Evolutionary conservation across 2,329 filamentous ascomycete species (phyloP).

Genomic region (Canariomyces notabilis): DNA sequence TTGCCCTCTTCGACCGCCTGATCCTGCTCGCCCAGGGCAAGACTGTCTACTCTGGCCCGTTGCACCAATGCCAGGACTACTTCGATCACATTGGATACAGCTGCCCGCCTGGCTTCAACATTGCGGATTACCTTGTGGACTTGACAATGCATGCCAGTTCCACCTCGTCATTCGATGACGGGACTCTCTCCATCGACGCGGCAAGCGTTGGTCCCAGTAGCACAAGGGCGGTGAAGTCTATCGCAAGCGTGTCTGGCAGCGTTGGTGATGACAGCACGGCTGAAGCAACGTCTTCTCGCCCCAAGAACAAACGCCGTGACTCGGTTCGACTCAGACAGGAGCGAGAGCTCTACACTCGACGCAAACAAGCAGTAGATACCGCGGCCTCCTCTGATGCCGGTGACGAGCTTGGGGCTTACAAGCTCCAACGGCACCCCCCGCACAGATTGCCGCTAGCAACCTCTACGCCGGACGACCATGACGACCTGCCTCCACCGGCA

Average conservation of each 20-base stretch:
- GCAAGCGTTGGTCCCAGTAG: conserved; percentile 76
- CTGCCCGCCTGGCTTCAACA: conserved; percentile 96
- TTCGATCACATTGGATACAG: conserved; percentile 89
- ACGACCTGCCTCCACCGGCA: conserved; percentile 56
- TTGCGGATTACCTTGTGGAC: conserved; percentile 95
- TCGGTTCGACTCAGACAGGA: conserved; percentile 86
- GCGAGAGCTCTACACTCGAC: conserved; percentile 81
- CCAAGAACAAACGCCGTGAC: conserved; percentile 65
- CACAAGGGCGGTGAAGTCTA: conserved; percentile 81
- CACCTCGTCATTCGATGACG: conserved; percentile 55
- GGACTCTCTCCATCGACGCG: conserved; percentile 48
- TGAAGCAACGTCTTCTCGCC: conserved; percentile 58
- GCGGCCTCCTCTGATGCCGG: conserved; percentile 56
- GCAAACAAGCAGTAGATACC: conserved; percentile 60
- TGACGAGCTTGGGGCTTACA: conserved; percentile 47
- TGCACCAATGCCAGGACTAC: conserved; percentile 81
- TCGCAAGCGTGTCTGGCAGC: conserved; percentile 75
- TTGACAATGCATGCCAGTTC: conserved; percentile 90
- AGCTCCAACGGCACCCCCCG: conserved; percentile 43
- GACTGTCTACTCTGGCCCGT: conserved; percentile 90
- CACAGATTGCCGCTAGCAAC: conserved; percentile 44
- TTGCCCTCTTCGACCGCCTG: conserved; percentile 92
- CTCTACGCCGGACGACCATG: conserved; percentile 64
- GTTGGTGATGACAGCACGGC: conserved; percentile 61
- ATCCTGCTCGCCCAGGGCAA: conserved; percentile 83